phyloP scores from a whole-genome alignment of 441 rosid species.

The Macaranga tanarius region DNA sequence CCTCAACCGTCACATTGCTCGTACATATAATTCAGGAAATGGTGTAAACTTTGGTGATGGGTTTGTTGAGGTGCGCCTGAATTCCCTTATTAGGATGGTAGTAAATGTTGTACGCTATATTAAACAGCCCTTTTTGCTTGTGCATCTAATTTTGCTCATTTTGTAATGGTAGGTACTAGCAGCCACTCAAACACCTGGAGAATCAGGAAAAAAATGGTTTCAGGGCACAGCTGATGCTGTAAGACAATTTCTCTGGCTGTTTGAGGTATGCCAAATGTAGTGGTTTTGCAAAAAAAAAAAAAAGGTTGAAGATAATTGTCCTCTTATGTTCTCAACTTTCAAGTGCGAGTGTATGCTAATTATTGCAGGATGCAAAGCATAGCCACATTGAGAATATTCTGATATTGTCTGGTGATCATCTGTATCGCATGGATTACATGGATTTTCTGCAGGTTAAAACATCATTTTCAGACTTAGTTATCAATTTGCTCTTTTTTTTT shows the following conservation, averaged over 20 bases:
- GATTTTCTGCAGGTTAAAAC: constrained; percentile 67
- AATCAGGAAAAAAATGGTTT: constrained; percentile 85
- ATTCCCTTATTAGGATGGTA: not conserved
- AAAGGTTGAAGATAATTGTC: not conserved
- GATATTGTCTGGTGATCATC: constrained; percentile 84
- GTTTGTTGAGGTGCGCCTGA: constrained; percentile 63
- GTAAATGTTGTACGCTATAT: not conserved
- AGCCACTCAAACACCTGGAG: constrained; percentile 89
- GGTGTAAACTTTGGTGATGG: constrained; percentile 79
- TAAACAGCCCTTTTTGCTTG: not conserved
- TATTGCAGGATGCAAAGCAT: constrained; percentile 62
- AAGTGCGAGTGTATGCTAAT: constrained; percentile 2
- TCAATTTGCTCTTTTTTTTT: not conserved
- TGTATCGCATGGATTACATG: constrained; percentile 86
- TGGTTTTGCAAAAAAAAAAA: not conserved
- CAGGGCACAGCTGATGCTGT: constrained; percentile 97
- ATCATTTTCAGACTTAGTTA: constrained; percentile 6
- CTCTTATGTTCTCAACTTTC: constrained; percentile 7
- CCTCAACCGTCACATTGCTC: constrained; percentile 75
- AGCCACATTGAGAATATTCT: constrained; percentile 75
- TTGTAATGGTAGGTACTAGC: constrained; percentile 56
- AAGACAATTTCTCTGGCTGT: constrained; percentile 78
- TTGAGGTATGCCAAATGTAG: constrained; percentile 47
- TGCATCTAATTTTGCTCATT: constrained; percentile 17
- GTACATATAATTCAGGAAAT: constrained; percentile 67